phyloP scores from a whole-genome alignment of 2,329 filamentous ascomycete species.

The Colletotrichum scovillei region DNA sequence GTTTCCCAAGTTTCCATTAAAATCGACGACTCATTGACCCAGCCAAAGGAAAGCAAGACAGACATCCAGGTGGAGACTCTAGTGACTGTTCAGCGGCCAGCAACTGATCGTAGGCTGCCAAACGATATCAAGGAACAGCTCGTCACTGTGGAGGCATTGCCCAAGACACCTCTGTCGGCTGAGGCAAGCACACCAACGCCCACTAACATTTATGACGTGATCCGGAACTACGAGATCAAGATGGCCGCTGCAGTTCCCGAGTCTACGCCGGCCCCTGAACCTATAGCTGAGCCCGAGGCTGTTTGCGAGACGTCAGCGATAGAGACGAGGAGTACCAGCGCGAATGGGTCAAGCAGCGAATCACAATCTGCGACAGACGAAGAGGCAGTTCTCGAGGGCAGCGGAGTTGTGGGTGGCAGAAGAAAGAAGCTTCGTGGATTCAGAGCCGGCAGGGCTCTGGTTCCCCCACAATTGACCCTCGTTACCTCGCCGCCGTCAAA shows the following conservation, averaged over 20 bases:
- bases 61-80: background rate
- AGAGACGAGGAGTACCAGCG: background rate
- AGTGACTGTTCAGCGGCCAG: background rate
- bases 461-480: conserved; percentile 44
- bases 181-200: conserved; percentile 23
- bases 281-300: background rate
- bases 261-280: background rate
- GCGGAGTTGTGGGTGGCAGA: conserved; percentile 43
- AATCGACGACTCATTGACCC: background rate
- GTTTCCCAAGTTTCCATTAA: background rate
- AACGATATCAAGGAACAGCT: conserved; percentile 23
- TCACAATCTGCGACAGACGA: conserved; percentile 27
- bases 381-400: conserved; percentile 45
- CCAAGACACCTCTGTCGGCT: background rate
- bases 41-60: background rate
- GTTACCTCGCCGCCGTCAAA: conserved; percentile 54
- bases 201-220: conserved; percentile 34
- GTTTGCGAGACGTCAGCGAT: background rate
- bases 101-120: no score
- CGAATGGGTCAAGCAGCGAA: background rate
- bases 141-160: conserved; percentile 6
- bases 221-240: conserved; percentile 35
- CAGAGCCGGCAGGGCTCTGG: conserved; percentile 41
- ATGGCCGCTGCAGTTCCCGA: conserved; percentile 9
- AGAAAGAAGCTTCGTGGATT: conserved; percentile 46